Evolutionary conservation across 2,329 filamentous ascomycete species (phyloP), one percentile per base, ranked within the genome.

Genomic region (Peltaster fructicola): DNA sequence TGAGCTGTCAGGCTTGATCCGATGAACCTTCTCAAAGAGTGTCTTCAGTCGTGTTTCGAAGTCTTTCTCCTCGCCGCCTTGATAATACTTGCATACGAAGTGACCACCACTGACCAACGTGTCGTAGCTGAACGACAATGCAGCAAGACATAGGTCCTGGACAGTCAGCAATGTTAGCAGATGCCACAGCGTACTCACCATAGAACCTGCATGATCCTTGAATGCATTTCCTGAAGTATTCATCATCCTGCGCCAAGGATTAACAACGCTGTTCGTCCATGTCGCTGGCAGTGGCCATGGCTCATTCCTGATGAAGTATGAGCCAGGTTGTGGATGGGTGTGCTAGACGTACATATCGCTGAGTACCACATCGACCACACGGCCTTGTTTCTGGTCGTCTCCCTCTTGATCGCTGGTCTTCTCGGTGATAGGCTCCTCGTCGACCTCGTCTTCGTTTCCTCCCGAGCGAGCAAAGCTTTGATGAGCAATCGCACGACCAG

Each of bases 291-390:
- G n/a, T n/a, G n/a, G n/a, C n/a, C n/a, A n/a, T n/a, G n/a, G n/a
- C n/a, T n/a, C n/a, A n/a, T n/a, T n/a, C n/a, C n/a, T n/a, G n/a
- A n/a, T n/a, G n/a, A n/a, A 19, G 19, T 25, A 20, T 22, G 15
- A 20, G 22, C 23, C 19, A 29, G 23, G 45, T 74, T 75, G 45
- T 71, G 63, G 82, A 82, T 93, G 75, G 88, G 84, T 65, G 65
- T 85, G n/a, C n/a, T n/a, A n/a, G n/a, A n/a, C n/a, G 69, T 73
- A 98, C 88, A 98, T 98, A 67, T 98, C 88, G 70, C 81, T 92
- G 48, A 98, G 61, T 48, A 98, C 80, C 47, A 98, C 69, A 56
- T 95, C 80, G 36, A 93, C 84, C 44, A 68, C 68, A 44, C 65
- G 63, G 34, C 63, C 63, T 22, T 46, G 35, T 29, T 48, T 50